Percentiles rank a stretch among this genome's conserved stretches.
phyloP scores from a whole-genome alignment of 2,329 filamentous ascomycete genomes.

The Cladosporium sphaerospermum region DNA sequence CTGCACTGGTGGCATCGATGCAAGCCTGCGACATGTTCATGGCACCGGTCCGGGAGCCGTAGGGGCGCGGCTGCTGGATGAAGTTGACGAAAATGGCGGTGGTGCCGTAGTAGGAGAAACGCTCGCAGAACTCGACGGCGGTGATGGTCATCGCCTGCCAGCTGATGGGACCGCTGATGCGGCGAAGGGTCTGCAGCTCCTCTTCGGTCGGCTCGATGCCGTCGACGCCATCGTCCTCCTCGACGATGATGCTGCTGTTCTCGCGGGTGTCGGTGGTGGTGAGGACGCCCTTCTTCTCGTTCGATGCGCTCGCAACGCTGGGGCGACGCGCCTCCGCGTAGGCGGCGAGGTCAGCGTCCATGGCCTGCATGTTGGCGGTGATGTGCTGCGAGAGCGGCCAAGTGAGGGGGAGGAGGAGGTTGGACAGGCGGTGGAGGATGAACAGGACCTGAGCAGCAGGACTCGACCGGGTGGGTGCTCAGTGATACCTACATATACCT shows the following conservation, averaged over 20 bases:
- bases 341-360: constrained; percentile 13
- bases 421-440: not conserved
- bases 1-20: constrained; percentile 30
- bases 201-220: constrained; percentile 34
- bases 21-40: constrained; percentile 31
- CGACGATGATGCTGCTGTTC: constrained; percentile 9
- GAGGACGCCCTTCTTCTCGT: constrained; percentile 10
- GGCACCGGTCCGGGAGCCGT: constrained; percentile 32
- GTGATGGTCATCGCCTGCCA: constrained; percentile 43
- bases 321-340: constrained; percentile 22
- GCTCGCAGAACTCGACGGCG: constrained; percentile 44
- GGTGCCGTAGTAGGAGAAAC: constrained; percentile 41
- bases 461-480: too few relatives aligned
- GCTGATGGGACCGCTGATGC: constrained; percentile 41
- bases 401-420: not conserved
- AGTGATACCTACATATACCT: constrained; percentile 1
- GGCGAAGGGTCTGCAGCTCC: constrained; percentile 38
- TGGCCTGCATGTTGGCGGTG: constrained; percentile 5
- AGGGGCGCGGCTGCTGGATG: constrained; percentile 31
- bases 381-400: constrained; percentile 2
- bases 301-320: constrained; percentile 13
- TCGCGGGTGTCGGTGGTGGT: constrained; percentile 10
- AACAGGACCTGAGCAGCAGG: not conserved
- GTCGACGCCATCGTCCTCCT: constrained; percentile 11
- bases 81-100: constrained; percentile 46